Conservation (phyloP, 2,329 filamentous ascomycete genomes). For the Capronia epimyces region DNA sequence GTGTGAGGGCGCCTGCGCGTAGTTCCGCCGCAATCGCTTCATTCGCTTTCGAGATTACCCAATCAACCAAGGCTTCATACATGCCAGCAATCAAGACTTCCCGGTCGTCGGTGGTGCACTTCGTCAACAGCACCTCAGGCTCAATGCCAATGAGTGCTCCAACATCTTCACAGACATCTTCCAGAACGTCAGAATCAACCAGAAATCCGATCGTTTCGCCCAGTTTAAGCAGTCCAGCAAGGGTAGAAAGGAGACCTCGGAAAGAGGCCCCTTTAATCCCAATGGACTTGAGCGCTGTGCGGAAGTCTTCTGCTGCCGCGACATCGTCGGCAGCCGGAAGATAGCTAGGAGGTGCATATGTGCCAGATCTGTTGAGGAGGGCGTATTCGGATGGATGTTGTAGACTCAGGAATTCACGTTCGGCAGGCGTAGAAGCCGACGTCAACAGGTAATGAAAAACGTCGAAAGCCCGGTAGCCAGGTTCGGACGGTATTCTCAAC, state of each 20-base stretch:
- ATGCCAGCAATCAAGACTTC: conserved; percentile 75
- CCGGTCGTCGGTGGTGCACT: conserved; percentile 79
- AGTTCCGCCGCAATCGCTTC: conserved; percentile 74
- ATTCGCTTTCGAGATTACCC: conserved; percentile 87
- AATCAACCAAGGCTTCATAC: conserved; percentile 92
- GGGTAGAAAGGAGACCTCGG: conserved; percentile 74
- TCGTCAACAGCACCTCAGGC: conserved; percentile 69
- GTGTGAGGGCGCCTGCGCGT: conserved; percentile 39
- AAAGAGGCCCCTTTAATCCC: conserved; percentile 85
- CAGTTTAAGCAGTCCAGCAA: conserved; percentile 83
- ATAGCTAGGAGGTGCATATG: conserved; percentile 79
- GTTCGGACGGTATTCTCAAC: conserved; percentile 69
- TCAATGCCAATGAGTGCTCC: conserved; percentile 80
- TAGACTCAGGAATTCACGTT: conserved; percentile 81
- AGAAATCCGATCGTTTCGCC: conserved; percentile 83
- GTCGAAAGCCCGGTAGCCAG: conserved; percentile 87
- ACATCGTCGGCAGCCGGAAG: conserved; percentile 88
- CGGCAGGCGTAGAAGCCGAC: conserved; percentile 79
- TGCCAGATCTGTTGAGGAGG: conserved; percentile 74
- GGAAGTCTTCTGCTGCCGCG: conserved; percentile 88
- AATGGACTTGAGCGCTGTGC: conserved; percentile 77
- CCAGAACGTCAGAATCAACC: conserved; percentile 75
- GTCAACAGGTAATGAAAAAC: conserved; percentile 96
- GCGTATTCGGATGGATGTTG: conserved; percentile 71
- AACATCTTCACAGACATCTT: conserved; percentile 85